Base-by-base conservation (phyloP, 805 yeast genomes). In the Lachancea mirantina region DNA sequence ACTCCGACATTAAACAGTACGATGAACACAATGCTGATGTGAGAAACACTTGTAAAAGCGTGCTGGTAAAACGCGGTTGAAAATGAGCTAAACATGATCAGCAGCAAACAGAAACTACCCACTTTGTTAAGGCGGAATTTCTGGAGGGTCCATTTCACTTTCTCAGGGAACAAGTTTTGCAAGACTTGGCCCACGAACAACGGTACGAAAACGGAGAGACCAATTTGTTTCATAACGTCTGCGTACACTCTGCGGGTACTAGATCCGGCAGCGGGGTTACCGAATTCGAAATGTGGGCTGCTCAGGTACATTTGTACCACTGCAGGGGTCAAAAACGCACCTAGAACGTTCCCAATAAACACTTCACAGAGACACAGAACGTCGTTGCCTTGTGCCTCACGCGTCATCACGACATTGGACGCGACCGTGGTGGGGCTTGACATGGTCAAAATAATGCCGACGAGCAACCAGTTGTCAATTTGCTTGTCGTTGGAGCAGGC, bases 371-470 rank as follows among this genome's bases (percentile, higher is more conserved):
- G 62, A 11, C 94, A 78, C 34, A 85, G 59, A 11, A 80, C 59
- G 42, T 75, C 88, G 55, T 85, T 84, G 6, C 95, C 96, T 43
- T 79, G 76, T 0, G 96, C 95, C 38, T 72, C 72, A 33, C 76
- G 70, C 4, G 96, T 87, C 95, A 87, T 87, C 18, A 87, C 88
- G 18, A 87, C 95, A 52, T 87, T 87, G 2, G 95, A 84, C 0
- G 88, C 75, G 13, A 87, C 94, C 0, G 96, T 87, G 6, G 96
- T 87, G 18, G 96, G 96, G 55, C 94, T 83, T 8, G 89, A 72
- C 19, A 84, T 83, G 2, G 95, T 82, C 28, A 84, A 80, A 13
- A 87, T 72, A 37, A 87, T 57, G 1, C 96, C 96, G 9, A 81
- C 81, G 14, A 87, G 61, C 45, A 84, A 69, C 84, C 92, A 84